phyloP scores from a whole-genome alignment of 2,329 filamentous ascomycete genomes.

The Emydomyces testavorans region DNA sequence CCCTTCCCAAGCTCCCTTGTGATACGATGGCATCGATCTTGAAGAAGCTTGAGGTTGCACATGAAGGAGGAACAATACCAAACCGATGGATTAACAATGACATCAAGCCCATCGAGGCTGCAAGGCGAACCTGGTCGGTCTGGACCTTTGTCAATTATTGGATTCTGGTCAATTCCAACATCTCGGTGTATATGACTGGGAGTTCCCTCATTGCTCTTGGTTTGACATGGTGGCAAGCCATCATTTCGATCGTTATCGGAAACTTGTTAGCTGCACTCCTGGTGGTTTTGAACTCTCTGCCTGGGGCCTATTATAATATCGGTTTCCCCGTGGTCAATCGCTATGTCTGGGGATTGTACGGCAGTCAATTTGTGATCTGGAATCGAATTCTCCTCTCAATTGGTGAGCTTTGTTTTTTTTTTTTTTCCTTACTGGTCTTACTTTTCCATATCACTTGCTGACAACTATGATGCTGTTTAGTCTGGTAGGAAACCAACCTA shows the following conservation, averaged over 20 bases:
- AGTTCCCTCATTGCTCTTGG: conserved; percentile 28
- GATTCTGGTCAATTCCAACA: conserved; percentile 39
- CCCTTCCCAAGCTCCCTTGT: no score
- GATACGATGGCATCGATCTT: conserved; percentile 8
- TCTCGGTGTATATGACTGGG: conserved; percentile 26
- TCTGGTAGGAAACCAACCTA: background rate
- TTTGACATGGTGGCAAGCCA: conserved; percentile 26
- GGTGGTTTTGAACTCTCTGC: conserved; percentile 29
- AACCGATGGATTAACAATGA: conserved; percentile 39
- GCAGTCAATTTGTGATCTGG: conserved; percentile 31
- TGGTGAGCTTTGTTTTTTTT: conserved; percentile 13
- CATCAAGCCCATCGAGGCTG: conserved; percentile 39
- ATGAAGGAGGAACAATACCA: conserved; percentile 18
- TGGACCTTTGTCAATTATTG: conserved; percentile 39
- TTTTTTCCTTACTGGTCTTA: background rate
- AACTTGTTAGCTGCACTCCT: conserved; percentile 31
- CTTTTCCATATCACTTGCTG: background rate
- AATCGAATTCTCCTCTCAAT: conserved; percentile 34
- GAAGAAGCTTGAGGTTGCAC: conserved; percentile 20
- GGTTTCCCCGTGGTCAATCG: conserved; percentile 37
- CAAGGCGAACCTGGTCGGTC: conserved; percentile 35
- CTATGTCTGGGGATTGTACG: conserved; percentile 35
- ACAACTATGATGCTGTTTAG: background rate
- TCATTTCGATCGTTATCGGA: conserved; percentile 25
- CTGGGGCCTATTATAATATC: conserved; percentile 35